Base-by-base conservation (phyloP, 2,329 filamentous ascomycete species). In the Pyrenophora graminea region DNA sequence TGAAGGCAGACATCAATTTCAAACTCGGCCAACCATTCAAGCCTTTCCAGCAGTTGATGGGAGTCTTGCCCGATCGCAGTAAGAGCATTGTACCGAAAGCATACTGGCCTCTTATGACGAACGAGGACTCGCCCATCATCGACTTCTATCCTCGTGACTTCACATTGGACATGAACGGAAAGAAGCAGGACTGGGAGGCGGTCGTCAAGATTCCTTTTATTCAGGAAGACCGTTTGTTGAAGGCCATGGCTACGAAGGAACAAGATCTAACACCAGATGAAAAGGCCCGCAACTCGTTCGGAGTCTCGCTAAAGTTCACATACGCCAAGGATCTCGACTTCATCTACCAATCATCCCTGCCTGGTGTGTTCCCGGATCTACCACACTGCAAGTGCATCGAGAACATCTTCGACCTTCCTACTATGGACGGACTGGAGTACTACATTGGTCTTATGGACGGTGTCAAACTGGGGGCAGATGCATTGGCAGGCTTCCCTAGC, bases 101-200 rank as follows among this genome's bases (percentile, higher is more conserved):
- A 3, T 97, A 96, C 74, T 90, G 94, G 74, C 85, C 90, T 21
- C 80, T 99, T 41, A 99, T 99, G 94, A 97, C 91, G 1, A 89
- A 89, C 48, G 82, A 88, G 2, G 84, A 89, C 13, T 97, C 93
- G 13, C 91, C 94, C 2, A 99, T 99, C 71, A 89, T 96, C 67
- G 94, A 99, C 70, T 99, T 99, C 72, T 99, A 99, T 67, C 94
- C 94, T 2, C 85, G 93, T 63, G 94, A 99, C 65, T 99, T 99
- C 67, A 91, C 95, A 60, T 81, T 99, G 34, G 95, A 99, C 71
- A 97, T 99, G 94, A 97, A 99, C 64, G 95, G 94, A 53, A 99
- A 99, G 79, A 99, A 96, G 78, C 95, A 96, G 89, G 95, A 99
- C 58, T 99, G 94, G 94, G 94, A 99, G 71, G 94, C 94, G 23